A percentile compares a stretch with the other conserved stretches of the same genome.
Conservation (phyloP, 805 yeast genomes). For the Pichia ethanolica region DNA sequence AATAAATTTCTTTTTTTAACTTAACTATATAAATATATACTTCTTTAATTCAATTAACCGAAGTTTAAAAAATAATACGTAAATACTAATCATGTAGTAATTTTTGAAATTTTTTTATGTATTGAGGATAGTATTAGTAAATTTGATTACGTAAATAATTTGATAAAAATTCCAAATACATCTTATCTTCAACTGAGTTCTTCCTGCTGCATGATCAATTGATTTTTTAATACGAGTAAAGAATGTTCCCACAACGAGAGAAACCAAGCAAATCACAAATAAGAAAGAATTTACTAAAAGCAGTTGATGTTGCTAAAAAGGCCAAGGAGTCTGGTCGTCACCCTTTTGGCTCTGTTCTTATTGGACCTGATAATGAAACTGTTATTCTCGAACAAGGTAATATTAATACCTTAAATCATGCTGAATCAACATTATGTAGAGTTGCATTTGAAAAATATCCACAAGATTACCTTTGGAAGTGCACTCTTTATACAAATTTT, state of each 20-base stretch:
- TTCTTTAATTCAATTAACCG: no score
- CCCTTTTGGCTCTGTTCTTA: slow-evolving; percentile 25
- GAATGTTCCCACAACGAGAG: slow-evolving; percentile 15
- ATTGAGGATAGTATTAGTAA: no score
- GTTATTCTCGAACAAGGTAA: slow-evolving; percentile 23
- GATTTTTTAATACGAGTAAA: not conserved
- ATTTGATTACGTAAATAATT: no score
- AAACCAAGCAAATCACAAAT: slow-evolving; percentile 10
- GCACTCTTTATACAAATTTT: slow-evolving; percentile 25
- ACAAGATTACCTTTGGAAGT: slow-evolving; percentile 21
- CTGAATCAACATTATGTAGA: slow-evolving; percentile 22
- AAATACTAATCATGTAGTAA: no score
- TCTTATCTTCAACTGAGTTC: no score
- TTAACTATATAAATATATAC: no score
- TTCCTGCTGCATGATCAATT: no score
- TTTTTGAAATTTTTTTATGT: no score
- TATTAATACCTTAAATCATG: slow-evolving; percentile 25
- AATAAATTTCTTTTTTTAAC: no score
- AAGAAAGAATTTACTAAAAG: slow-evolving; percentile 6
- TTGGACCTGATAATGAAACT: slow-evolving; percentile 21
- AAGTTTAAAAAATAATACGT: no score
- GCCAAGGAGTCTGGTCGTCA: slow-evolving; percentile 20
- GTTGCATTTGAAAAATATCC: slow-evolving; percentile 15
- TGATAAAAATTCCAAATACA: no score
- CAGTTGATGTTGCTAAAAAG: slow-evolving; percentile 16